Evolutionary conservation across 331 rosid species (phyloP), one percentile per base, ranked within the genome.

Genomic region (Prunus yedoensis): DNA sequence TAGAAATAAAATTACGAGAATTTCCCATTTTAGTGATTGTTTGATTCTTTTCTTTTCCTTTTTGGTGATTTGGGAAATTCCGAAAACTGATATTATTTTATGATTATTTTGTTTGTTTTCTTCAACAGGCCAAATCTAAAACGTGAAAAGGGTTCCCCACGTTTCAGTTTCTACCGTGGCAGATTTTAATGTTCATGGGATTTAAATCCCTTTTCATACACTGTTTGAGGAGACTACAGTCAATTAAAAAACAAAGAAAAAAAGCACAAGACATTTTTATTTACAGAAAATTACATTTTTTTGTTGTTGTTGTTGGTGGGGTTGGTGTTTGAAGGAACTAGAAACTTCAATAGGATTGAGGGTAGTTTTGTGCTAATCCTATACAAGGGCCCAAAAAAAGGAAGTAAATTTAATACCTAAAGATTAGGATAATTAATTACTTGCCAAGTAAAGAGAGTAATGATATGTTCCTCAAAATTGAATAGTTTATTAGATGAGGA

Each of bases 141-240:
- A 86, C 85, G 89, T 84, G 82, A 83, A 81, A 83, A 84, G 91
- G 89, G 64, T 89, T 82, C 88, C 91, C 88, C 91, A 86, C 93
- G 77, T 88, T 87, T 88, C 87, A 81, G 91, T 81, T 77, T 85
- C 83, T 84, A 78, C 77, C n/a, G 77, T 61, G 50, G 70, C 70
- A 74, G 77, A 74, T 46, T 74, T 74, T 60, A 13, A 11, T 27
- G 54, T 38, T 18, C 17, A 18, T 20, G 21, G 57, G 75, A 32
- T 23, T 20, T 43, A 46, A 46, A 45, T 10, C 61, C 74, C 60
- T 41, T 12, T 25, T 17, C 38, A 66, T 43, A 41, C 47, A 21
- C 57, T 16, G 27, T 70, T 51, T 49, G 65, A 45, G 71, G 62
- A 57, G 58, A 63, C 69, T 56, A 45, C 65, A 54, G 38, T 47